These are phyloP conservation scores for Cylindrotheca fusiformis DNA, from an alignment of 108 stramenopile species.

Conservation along the genomic window DNA sequence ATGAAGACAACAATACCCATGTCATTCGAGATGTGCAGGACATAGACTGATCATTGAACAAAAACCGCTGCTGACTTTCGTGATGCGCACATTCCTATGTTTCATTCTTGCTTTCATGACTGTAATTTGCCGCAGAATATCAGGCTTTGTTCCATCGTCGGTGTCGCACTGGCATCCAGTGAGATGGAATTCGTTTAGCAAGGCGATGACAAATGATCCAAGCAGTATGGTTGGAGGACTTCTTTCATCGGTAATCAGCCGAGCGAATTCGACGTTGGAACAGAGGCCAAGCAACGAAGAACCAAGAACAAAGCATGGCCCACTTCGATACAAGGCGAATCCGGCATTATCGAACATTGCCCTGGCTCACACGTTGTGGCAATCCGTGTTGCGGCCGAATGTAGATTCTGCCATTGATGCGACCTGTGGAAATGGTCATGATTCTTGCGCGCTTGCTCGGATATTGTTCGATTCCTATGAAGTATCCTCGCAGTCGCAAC, in stretches of 20 bases:
- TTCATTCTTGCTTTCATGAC: no score
- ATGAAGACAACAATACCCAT: no score
- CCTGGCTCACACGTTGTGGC: constrained; percentile 74
- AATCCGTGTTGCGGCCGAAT: constrained; percentile 45
- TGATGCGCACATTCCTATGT: no score
- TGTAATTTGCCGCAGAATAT: no score
- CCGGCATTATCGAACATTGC: constrained; percentile 66
- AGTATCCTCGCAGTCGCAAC: constrained; percentile 17
- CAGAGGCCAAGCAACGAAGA: neutral
- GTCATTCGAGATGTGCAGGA: no score
- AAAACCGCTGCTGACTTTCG: no score
- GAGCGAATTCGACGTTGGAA: neutral
- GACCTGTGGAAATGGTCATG: constrained; percentile 80
- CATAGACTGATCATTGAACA: no score
- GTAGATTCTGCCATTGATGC: constrained; percentile 76
- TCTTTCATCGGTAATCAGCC: neutral
- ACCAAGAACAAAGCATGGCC: neutral
- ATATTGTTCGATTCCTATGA: constrained; percentile 44
- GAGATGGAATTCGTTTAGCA: no score
- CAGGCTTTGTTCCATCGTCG: no score
- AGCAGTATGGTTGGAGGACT: neutral
- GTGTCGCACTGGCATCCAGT: no score
- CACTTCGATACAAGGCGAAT: constrained; percentile 14
- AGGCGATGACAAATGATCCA: neutral
- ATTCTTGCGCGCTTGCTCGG: constrained; percentile 51